A percentile compares a stretch with the other conserved stretches of the same genome.
Conservation (phyloP, 2,329 filamentous ascomycete species). For the Trichoderma hamatum region DNA sequence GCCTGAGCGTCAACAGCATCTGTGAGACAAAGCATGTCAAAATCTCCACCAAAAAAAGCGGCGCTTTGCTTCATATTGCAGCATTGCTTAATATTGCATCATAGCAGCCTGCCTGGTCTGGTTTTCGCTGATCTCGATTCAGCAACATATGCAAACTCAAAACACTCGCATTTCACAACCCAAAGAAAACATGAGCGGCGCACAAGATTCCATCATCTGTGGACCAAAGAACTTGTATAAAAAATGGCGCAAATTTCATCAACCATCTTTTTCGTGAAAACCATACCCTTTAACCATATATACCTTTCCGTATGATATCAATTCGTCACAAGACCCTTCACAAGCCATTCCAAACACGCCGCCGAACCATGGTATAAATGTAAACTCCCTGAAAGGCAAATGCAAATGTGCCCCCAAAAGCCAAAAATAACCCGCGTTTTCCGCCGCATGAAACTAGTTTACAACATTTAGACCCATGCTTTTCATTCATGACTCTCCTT, state of each 20-base stretch:
- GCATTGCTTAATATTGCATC: conserved; percentile 26
- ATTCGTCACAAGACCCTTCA: conserved; percentile 7
- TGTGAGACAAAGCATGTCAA: background rate
- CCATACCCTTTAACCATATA: conserved; percentile 15
- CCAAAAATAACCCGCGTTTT: background rate
- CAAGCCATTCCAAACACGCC: conserved; percentile 25
- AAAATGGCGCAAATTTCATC: conserved; percentile 12
- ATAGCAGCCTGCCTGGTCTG: background rate
- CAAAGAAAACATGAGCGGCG: background rate
- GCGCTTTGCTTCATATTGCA: background rate
- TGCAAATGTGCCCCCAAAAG: conserved; percentile 1
- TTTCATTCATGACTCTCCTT: conserved; percentile 40
- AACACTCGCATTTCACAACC: background rate
- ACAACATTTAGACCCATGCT: background rate
- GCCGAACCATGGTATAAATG: conserved; percentile 20
- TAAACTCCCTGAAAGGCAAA: conserved; percentile 17
- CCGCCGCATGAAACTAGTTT: conserved; percentile 6
- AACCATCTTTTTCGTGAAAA: conserved; percentile 17
- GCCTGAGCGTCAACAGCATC: background rate
- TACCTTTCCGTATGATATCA: conserved; percentile 18
- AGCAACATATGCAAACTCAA: background rate
- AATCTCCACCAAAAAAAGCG: background rate
- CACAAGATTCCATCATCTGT: background rate
- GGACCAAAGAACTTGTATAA: background rate
- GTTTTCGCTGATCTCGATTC: background rate